phyloP scores from a whole-genome alignment of 2,329 filamentous ascomycete genomes.

The Xylaria arbuscula region DNA sequence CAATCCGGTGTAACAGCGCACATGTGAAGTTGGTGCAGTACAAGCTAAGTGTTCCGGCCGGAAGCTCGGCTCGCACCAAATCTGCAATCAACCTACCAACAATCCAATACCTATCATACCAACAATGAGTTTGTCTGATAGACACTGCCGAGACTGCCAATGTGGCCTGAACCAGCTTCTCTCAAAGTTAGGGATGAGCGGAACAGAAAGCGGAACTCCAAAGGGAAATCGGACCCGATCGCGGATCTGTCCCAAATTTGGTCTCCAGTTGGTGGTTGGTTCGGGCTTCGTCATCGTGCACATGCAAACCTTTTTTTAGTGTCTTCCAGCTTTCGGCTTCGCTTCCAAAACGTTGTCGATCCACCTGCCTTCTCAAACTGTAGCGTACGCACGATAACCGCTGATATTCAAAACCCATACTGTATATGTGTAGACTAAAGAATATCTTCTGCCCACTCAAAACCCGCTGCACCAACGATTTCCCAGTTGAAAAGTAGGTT shows the following conservation, averaged over 20 bases:
- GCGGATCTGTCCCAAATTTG: constrained; percentile 13
- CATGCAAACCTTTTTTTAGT: constrained; percentile 2
- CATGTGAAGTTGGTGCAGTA: not conserved
- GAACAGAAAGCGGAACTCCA: not conserved
- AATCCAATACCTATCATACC: not conserved
- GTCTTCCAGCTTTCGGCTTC: not conserved
- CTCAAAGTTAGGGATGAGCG: not conserved
- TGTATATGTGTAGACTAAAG: not conserved
- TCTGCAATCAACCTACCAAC: not conserved
- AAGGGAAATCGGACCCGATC: constrained; percentile 13
- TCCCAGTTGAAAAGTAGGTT: not conserved
- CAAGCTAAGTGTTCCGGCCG: not conserved
- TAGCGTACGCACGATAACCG: not conserved
- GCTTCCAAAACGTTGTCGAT: too few species aligned
- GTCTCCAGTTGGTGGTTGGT: not conserved
- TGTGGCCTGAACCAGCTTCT: not conserved
- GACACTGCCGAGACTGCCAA: not conserved
- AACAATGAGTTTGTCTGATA: not conserved
- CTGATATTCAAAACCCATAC: not conserved
- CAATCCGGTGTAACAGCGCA: not conserved
- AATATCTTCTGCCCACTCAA: not conserved
- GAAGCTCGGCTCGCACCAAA: not conserved
- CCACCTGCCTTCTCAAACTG: too few species aligned
- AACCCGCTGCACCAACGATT: not conserved
- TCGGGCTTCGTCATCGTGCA: constrained; percentile 27